phyloP scores from a whole-genome alignment of 768 basidiomycete species.

The Postia placenta region DNA sequence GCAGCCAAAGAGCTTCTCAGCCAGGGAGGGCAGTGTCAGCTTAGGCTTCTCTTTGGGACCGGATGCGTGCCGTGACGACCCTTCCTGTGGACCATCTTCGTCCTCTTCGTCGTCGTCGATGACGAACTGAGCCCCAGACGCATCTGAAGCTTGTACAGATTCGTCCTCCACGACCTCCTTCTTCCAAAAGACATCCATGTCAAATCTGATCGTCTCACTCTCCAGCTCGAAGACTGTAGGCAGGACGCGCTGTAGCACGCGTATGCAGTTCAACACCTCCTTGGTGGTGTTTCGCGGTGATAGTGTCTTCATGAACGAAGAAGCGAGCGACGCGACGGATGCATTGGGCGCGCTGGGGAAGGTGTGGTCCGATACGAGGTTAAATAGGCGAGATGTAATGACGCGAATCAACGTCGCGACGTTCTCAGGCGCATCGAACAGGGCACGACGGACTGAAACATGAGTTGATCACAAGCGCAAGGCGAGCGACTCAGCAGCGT shows the following conservation, averaged over 20 bases:
- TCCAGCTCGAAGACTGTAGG: slow-evolving; percentile 86
- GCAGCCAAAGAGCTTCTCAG: slow-evolving; percentile 72
- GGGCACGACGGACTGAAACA: slow-evolving; percentile 67
- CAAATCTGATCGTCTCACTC: slow-evolving; percentile 66
- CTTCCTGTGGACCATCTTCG: slow-evolving; percentile 13
- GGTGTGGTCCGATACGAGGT: slow-evolving; percentile 71
- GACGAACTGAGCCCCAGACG: slow-evolving; percentile 63
- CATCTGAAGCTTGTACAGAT: slow-evolving; percentile 13
- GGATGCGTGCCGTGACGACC: slow-evolving; percentile 11
- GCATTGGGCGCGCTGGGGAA: slow-evolving; percentile 57
- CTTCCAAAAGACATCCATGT: slow-evolving; percentile 81
- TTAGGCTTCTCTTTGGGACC: slow-evolving; percentile 21
- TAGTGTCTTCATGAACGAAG: slow-evolving; percentile 60
- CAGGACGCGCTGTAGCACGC: slow-evolving; percentile 82
- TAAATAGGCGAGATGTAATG: slow-evolving; percentile 63
- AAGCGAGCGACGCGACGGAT: slow-evolving; percentile 60
- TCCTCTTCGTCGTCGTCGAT: slow-evolving; percentile 76
- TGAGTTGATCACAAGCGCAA: not conserved
- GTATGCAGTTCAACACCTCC: slow-evolving; percentile 88
- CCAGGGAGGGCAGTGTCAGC: slow-evolving; percentile 65
- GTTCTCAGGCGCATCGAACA: slow-evolving; percentile 81
- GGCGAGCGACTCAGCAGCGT: slow-evolving; percentile 23
- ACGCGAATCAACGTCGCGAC: slow-evolving; percentile 75
- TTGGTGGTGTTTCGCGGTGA: slow-evolving; percentile 68
- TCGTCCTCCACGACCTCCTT: slow-evolving; percentile 43